Conservation (phyloP, 257 asterid species). For the Solanum rostratum region DNA sequence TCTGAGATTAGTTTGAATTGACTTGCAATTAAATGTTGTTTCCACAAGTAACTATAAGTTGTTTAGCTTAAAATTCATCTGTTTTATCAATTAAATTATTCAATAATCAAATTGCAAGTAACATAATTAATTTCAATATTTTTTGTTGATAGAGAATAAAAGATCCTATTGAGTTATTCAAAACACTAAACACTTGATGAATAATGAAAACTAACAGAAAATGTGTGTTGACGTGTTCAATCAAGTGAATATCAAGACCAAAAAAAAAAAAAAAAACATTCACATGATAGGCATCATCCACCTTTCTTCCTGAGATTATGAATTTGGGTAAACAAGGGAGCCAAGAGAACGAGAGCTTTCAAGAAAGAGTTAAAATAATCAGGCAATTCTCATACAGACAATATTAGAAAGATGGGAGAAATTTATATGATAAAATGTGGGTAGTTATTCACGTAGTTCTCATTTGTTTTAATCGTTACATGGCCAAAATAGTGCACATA, state of each 20-base stretch:
- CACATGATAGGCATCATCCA: too few species aligned
- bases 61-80: background rate
- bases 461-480: background rate
- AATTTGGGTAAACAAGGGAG: too few species aligned
- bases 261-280: background rate
- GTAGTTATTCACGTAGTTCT: background rate
- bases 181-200: background rate
- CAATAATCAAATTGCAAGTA: background rate
- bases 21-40: background rate
- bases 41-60: background rate
- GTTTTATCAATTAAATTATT: background rate
- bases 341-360: too few species aligned
- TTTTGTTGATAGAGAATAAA: too few species aligned
- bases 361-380: too few species aligned
- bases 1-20: background rate
- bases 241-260: background rate
- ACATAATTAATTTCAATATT: background rate
- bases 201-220: background rate
- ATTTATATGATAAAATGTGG: too few species aligned
- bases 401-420: too few species aligned
- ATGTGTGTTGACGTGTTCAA: background rate
- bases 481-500: too few species aligned
- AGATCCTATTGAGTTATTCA: background rate
- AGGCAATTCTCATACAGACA: too few species aligned
- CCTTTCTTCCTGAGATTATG: too few species aligned